Evolutionary conservation across 352 stramenopile species (phyloP).

Genomic region (Phytophthora fragariaefolia): DNA sequence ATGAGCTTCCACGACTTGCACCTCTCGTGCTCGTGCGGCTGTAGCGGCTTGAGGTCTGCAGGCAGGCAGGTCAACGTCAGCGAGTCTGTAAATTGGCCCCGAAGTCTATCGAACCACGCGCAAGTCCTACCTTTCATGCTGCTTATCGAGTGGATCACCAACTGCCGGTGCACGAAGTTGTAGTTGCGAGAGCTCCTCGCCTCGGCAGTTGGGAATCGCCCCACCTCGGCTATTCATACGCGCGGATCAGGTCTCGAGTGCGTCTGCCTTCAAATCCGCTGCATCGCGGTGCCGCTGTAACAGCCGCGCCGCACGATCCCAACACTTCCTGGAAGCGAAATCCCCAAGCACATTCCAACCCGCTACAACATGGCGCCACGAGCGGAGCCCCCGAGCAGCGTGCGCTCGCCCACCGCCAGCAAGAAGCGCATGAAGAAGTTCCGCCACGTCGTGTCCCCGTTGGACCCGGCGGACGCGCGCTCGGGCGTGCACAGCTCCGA

Average conservation of each 20-base stretch:
- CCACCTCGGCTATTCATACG: not conserved
- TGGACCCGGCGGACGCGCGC: slow-evolving; percentile 71
- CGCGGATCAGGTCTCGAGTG: slow-evolving; percentile 14
- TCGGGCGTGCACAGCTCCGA: slow-evolving; percentile 78
- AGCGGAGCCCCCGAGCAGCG: slow-evolving; percentile 13
- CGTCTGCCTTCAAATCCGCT: not conserved
- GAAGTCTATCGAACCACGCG: not conserved
- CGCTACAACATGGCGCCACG: slow-evolving; percentile 20
- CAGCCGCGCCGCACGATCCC: slow-evolving; percentile 25
- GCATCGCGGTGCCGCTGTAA: slow-evolving; percentile 9
- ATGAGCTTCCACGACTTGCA: slow-evolving; percentile 58
- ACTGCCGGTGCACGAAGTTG: slow-evolving; percentile 16
- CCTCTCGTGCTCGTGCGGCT: slow-evolving; percentile 34
- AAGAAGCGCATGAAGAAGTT: slow-evolving; percentile 66
- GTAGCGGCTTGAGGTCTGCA: slow-evolving; percentile 30
- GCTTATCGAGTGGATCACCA: slow-evolving; percentile 14
- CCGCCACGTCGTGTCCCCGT: slow-evolving; percentile 58
- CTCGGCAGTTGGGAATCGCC: slow-evolving; percentile 7
- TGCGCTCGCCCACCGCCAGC: slow-evolving; percentile 29
- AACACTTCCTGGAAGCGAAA: slow-evolving; percentile 13
- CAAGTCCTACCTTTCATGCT: slow-evolving; percentile 23
- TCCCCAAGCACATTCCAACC: not conserved
- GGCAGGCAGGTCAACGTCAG: slow-evolving; percentile 2
- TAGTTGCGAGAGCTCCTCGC: too few relatives aligned
- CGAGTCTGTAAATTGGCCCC: not conserved